Base-by-base conservation (phyloP, 2,329 filamentous ascomycete species). In the Juglanconis oblonga region DNA sequence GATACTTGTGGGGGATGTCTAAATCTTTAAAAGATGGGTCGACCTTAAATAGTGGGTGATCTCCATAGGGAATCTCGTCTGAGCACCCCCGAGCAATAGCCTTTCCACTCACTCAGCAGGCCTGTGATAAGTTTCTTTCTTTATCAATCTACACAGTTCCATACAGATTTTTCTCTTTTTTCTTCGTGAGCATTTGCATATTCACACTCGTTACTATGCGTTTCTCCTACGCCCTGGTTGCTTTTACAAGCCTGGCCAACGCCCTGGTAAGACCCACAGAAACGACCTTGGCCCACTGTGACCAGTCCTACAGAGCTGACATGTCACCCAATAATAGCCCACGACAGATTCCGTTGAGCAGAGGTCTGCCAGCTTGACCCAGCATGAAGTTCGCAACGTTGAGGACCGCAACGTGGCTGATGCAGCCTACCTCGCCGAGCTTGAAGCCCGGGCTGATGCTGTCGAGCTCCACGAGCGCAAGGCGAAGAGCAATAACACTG, bases 181-280 rank as follows among this genome's bases (percentile, higher is more conserved):
- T 13, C 57, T 32, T 53, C 49, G 49, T 42, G 7, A 40, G 40
- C 54, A 58, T 40, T 45, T 13, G 8, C 54, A 48, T 17, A 36
- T 31, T 17, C 6, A 42, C n/a, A 47, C 17, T 32, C 32, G 17
- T 48, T 42, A 62, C 40, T 11, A 62, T 62, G 61, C 57, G 50
- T 57, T 60, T 62, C 57, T 57, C 57, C 31, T 60, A 55, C 42
- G 44, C 53, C 32, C 4, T 60, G 17, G 3, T 57, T 33, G 53
- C 53, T 17, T 42, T 62, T 24, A 11, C 57, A 17, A 35, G 61
- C 53, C 47, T 59, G 48, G 57, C 61, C 11, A 42, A 53, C 3
- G 61, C 57, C 52, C 32, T 62, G 42, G 53, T 62, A 52, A 54
- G 40, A 17, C 38, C 31, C 40, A n/a, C 11, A 7, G 5, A 5